Conservation (phyloP, 169 alveolate genomes). For the Plasmodium gonderi region DNA sequence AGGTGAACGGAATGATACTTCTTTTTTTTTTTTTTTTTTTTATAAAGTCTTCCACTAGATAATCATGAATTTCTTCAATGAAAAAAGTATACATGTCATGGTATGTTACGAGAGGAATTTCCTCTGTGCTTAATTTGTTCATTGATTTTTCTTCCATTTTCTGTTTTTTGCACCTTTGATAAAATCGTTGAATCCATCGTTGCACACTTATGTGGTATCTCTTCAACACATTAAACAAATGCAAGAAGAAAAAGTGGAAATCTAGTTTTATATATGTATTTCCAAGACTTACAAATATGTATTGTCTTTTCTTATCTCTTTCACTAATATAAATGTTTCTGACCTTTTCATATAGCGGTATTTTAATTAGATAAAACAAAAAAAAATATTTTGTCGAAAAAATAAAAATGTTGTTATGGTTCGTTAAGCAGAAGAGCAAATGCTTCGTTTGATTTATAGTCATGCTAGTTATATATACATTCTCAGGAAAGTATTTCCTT, state of each 20-base stretch:
- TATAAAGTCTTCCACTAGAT: constrained; percentile 19
- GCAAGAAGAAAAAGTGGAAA: constrained; percentile 13
- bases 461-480: constrained; percentile 17
- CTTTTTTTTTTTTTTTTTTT: constrained; percentile 36
- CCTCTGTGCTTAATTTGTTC: background rate
- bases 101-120: background rate
- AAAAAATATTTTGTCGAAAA: constrained; percentile 40
- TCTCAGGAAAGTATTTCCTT: background rate
- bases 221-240: constrained; percentile 29
- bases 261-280: constrained; percentile 18
- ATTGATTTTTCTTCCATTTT: background rate
- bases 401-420: constrained; percentile 31
- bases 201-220: constrained; percentile 23
- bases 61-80: constrained; percentile 49
- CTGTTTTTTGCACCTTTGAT: background rate
- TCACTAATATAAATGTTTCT: constrained; percentile 15
- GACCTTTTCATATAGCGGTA: constrained; percentile 40
- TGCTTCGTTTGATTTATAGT: constrained; percentile 22
- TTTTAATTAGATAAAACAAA: constrained; percentile 26
- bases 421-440: constrained; percentile 42
- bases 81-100: background rate
- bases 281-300: constrained; percentile 18
- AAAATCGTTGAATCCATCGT: background rate
- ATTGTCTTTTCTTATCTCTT: constrained; percentile 3
- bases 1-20: constrained; percentile 39